These are phyloP conservation scores for Cryptococcus neoformans DNA, from an alignment of 1,284 basidiomycete species.

Conservation along the genomic window DNA sequence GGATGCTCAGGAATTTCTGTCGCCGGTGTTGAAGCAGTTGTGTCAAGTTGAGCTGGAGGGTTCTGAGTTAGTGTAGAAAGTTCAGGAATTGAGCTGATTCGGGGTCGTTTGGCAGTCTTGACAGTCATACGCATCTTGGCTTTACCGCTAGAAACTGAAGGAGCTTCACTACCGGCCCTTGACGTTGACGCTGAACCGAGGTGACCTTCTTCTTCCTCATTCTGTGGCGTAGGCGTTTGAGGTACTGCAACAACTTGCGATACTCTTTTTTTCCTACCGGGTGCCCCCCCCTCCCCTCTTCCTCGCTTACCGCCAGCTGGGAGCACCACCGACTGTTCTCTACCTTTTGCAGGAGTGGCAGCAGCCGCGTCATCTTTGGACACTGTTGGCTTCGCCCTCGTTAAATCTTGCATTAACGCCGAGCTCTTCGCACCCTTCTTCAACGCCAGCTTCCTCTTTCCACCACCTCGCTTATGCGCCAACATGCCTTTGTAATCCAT, in stretches of 20 bases:
- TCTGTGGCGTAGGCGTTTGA: not conserved
- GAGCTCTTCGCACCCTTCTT: slow-evolving; percentile 39
- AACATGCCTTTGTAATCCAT: slow-evolving; percentile 69
- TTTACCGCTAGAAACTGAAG: slow-evolving; percentile 19
- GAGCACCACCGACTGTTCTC: slow-evolving; percentile 10
- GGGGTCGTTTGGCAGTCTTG: slow-evolving; percentile 33
- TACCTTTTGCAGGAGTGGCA: slow-evolving; percentile 1
- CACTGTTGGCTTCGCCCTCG: slow-evolving; percentile 30
- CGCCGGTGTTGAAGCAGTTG: not conserved
- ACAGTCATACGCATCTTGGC: slow-evolving; percentile 26
- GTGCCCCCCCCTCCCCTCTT: slow-evolving; percentile 2
- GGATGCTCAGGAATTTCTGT: not conserved
- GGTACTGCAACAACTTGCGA: not conserved
- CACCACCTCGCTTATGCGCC: slow-evolving; percentile 57
- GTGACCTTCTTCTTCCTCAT: slow-evolving; percentile 11
- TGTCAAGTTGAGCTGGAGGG: not conserved
- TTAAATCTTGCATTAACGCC: slow-evolving; percentile 39
- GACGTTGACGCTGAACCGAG: slow-evolving; percentile 19
- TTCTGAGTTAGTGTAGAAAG: not conserved
- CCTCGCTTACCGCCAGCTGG: slow-evolving; percentile 10
- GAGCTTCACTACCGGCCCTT: slow-evolving; percentile 29
- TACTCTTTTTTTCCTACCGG: slow-evolving; percentile 8
- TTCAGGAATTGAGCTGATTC: slow-evolving; percentile 27
- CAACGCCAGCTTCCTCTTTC: slow-evolving; percentile 55
- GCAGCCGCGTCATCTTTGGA: not conserved